These are phyloP conservation scores for Populus tomentosa DNA, from an alignment of 441 rosid genomes.

Conservation along the genomic window DNA sequence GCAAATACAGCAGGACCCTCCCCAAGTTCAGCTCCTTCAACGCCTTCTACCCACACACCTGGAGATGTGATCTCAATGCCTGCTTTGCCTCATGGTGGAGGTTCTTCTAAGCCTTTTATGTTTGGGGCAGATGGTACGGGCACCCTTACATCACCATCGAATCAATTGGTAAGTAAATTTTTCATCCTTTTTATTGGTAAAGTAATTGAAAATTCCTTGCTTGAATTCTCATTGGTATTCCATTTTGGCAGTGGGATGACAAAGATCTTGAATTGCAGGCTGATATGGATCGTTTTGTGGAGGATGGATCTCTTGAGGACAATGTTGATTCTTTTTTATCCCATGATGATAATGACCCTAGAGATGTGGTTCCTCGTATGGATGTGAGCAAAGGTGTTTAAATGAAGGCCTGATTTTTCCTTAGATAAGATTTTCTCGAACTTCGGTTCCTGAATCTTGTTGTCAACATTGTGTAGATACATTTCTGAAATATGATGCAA, in stretches of 20 bases:
- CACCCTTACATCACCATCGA: constrained; percentile 48
- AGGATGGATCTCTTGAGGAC: constrained; percentile 55
- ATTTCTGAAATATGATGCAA: neutral
- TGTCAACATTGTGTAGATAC: neutral
- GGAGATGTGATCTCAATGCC: constrained; percentile 78
- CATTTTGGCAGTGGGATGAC: constrained; percentile 13
- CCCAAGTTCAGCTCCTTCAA: constrained; percentile 84
- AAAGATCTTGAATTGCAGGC: constrained; percentile 40
- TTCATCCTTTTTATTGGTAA: neutral
- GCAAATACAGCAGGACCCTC: constrained; percentile 78
- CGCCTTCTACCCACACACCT: constrained; percentile 86
- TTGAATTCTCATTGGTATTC: neutral
- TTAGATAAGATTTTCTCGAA: neutral
- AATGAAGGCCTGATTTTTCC: constrained; percentile 3
- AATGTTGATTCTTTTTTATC: constrained; percentile 57
- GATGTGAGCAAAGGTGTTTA: constrained; percentile 51
- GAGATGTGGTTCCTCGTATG: constrained; percentile 32
- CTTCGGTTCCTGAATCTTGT: neutral
- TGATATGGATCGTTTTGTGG: constrained; percentile 52
- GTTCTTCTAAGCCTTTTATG: constrained; percentile 50
- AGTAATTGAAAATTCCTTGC: neutral
- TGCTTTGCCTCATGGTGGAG: constrained; percentile 53
- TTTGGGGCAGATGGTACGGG: constrained; percentile 54
- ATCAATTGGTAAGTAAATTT: constrained; percentile 40
- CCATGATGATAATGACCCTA: constrained; percentile 45